These are phyloP conservation scores for Platismatia glauca DNA, from an alignment of 495 filamentous ascomycete species.

Conservation along the genomic window DNA sequence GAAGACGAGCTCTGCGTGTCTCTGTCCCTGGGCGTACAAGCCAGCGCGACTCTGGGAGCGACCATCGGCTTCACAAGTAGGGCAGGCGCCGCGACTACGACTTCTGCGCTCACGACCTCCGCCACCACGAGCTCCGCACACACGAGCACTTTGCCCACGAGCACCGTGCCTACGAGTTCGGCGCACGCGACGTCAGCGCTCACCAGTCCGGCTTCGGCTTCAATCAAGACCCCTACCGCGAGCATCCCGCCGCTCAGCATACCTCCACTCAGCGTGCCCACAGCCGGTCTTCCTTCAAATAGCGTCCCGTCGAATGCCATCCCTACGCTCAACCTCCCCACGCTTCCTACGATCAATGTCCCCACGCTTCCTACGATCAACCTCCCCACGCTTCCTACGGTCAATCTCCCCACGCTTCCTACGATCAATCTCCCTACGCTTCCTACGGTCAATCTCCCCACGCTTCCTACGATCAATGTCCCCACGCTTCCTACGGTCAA, in stretches of 20 bases:
- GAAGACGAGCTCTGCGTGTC: background rate
- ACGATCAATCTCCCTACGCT: background rate
- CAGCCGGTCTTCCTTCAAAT: background rate
- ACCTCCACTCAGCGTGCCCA: background rate
- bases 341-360: background rate
- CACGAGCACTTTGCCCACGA: background rate
- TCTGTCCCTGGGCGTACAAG: background rate
- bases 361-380: background rate
- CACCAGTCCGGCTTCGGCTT: background rate
- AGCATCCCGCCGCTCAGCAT: background rate
- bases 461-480: background rate
- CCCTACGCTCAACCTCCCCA: background rate
- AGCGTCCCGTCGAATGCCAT: background rate
- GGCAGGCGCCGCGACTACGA: background rate
- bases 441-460: background rate
- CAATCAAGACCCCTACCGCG: background rate
- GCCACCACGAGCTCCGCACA: background rate
- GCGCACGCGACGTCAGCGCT: too few species aligned
- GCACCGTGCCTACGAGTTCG: background rate
- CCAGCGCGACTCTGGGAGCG: background rate
- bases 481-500: background rate
- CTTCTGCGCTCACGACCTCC: background rate
- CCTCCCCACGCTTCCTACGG: background rate
- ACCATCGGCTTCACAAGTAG: background rate
- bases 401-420: background rate